phyloP scores from a whole-genome alignment of 2,329 filamentous ascomycete species.

The Colletotrichum spaethianum region DNA sequence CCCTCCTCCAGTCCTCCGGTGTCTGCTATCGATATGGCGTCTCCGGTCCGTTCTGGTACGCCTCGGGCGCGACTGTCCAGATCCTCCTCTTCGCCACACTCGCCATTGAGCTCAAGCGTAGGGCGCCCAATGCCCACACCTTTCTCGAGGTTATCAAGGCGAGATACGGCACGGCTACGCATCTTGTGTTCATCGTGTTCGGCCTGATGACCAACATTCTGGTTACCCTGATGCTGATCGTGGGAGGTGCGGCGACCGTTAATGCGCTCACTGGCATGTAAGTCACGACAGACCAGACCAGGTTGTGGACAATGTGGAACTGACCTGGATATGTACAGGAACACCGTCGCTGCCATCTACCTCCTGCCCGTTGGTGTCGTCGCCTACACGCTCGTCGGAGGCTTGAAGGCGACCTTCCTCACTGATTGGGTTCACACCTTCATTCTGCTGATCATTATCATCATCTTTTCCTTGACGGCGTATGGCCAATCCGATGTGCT shows the following conservation, averaged over 20 bases:
- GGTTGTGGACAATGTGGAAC: not conserved
- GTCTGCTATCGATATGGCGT: conserved; percentile 81
- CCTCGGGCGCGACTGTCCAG: conserved; percentile 78
- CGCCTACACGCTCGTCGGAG: conserved; percentile 77
- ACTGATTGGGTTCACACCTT: conserved; percentile 86
- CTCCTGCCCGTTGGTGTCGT: conserved; percentile 84
- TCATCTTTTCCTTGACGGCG: conserved; percentile 82
- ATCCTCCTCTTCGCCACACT: conserved; percentile 88
- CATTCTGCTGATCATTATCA: conserved; percentile 81
- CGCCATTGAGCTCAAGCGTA: conserved; percentile 85
- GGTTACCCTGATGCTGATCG: conserved; percentile 81
- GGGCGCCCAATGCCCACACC: conserved; percentile 83
- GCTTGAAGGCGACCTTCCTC: conserved; percentile 84
- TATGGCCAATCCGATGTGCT: conserved; percentile 69
- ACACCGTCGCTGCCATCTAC: conserved; percentile 81
- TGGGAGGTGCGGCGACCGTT: conserved; percentile 82
- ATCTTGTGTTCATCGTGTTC: conserved; percentile 82
- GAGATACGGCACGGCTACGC: conserved; percentile 76
- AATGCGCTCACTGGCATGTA: conserved; percentile 55
- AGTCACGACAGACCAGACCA: not conserved
- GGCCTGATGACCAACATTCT: conserved; percentile 85
- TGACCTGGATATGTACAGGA: conserved; percentile 9
- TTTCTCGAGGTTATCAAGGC: conserved; percentile 83
- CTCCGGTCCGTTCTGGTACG: conserved; percentile 67
- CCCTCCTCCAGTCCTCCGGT: conserved; percentile 78